Conservation (phyloP, 257 asterid genomes). For the Solanum tarijense region DNA sequence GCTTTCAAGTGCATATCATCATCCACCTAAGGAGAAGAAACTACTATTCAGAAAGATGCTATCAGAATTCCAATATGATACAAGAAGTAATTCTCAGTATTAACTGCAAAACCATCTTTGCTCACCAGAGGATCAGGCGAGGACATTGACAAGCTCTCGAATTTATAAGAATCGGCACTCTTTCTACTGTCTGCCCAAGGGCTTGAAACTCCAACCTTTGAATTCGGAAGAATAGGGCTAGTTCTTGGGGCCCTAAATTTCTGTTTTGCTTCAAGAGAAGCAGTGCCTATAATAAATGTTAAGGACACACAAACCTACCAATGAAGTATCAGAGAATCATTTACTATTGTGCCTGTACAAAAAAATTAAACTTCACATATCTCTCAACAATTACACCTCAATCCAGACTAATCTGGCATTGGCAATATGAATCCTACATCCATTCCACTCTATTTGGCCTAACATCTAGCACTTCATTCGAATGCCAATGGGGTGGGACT, state of each 20-base stretch:
- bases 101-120: neutral
- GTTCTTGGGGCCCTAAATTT: constrained; percentile 62
- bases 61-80: neutral
- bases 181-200: neutral
- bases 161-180: constrained; percentile 19
- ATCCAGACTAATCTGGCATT: neutral
- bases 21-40: constrained; percentile 26
- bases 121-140: constrained; percentile 5
- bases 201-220: constrained; percentile 23
- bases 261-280: constrained; percentile 86
- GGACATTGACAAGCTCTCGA: constrained; percentile 5
- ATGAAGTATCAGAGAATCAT: neutral
- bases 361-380: neutral
- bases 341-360: neutral
- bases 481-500: neutral
- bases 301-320: constrained; percentile 21
- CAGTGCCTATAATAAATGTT: constrained; percentile 53
- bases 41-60: neutral
- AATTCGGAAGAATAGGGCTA: constrained; percentile 29
- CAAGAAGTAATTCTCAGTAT: neutral
- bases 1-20: constrained; percentile 7
- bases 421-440: neutral
- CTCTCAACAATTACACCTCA: neutral
- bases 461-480: neutral
- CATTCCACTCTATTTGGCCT: neutral